These are phyloP conservation scores for Blastosporella zonata DNA, from an alignment of 1,284 basidiomycete species.

Conservation along the genomic window DNA sequence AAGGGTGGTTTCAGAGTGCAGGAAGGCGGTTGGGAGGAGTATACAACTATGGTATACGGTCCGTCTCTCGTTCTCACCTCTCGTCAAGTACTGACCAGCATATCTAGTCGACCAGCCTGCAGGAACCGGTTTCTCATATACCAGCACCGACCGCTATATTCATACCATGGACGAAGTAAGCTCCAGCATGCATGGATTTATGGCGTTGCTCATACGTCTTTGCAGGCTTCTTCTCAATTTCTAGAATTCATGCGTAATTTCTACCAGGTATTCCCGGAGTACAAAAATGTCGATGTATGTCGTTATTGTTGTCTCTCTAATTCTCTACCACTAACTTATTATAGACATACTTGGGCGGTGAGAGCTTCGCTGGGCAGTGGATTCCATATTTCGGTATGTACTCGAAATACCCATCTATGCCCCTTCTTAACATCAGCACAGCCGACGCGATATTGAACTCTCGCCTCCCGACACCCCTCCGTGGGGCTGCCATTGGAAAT, in stretches of 20 bases:
- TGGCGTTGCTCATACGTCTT: constrained; percentile 5
- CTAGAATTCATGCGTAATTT: constrained; percentile 86
- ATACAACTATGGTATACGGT: constrained; percentile 95
- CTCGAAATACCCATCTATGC: background rate
- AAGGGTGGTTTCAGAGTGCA: constrained; percentile 75
- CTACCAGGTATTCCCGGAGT: constrained; percentile 90
- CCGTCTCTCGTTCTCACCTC: constrained; percentile 28
- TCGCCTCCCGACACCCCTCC: constrained; percentile 54
- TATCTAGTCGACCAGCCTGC: constrained; percentile 90
- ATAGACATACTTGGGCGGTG: constrained; percentile 89
- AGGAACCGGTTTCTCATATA: constrained; percentile 92
- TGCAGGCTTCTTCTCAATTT: constrained; percentile 76
- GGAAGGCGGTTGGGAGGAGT: constrained; percentile 98
- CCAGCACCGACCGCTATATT: constrained; percentile 82
- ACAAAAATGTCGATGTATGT: constrained; percentile 78
- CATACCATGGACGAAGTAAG: constrained; percentile 73
- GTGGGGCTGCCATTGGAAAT: constrained; percentile 91
- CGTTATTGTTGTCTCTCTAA: constrained; percentile 13
- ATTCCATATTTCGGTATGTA: constrained; percentile 88
- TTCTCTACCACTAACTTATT: constrained; percentile 10
- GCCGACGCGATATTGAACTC: constrained; percentile 81
- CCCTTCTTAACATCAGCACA: constrained; percentile 30
- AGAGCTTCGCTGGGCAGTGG: constrained; percentile 98
- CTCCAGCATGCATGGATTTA: background rate
- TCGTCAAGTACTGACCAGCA: constrained; percentile 3